Base-by-base conservation (phyloP, 75 land plant species). In the Adiantum capillusveneris region DNA sequence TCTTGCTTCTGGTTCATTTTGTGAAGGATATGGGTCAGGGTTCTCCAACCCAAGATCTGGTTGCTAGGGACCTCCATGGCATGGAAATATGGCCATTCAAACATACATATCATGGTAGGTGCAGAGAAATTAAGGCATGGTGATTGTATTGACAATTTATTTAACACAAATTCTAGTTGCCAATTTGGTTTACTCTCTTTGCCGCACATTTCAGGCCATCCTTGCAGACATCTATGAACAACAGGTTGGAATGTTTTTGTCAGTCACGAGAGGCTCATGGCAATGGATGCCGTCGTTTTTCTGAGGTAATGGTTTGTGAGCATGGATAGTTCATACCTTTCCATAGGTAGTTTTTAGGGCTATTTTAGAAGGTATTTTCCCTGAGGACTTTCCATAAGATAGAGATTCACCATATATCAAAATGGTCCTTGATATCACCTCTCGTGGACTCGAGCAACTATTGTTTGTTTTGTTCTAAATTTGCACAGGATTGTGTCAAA, bases 41-140 rank as follows among this genome's bases (percentile, higher is more conserved):
- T n/a, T 80, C 95, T 19, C 95, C 95, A 20, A 79, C 75, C 20
- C 95, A 89, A 51, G 95, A 89, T 52, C 52, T 89, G 48, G 74
- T 80, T 20, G 95, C 89, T 5, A 89, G 75, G 65, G 95, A 85
- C 68, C 69, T 89, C 28, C 95, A 89, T 78, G 86, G 89, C 25
- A 55, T 26, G 21, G 89, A 85, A n/a, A n/a, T n/a, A 42, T 89
- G 95, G 95, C 74, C 75, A 11, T 89, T 89, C 64, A 80, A 83
- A 37, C 95, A 89, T 55, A 89, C 86, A 18, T 89, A 79, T 50
- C 77, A 86, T 41, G 95, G 95, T 89, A 51, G 21, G 25, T 39
- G 18, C 25, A n/a, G n/a, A n/a, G n/a, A n/a, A n/a, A n/a, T n/a
- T n/a, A n/a, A n/a, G n/a, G n/a, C n/a, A n/a, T n/a, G n/a, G n/a